Base-by-base conservation (phyloP, 371 early-diverging fungal species). In the Coemansia sp. region DNA sequence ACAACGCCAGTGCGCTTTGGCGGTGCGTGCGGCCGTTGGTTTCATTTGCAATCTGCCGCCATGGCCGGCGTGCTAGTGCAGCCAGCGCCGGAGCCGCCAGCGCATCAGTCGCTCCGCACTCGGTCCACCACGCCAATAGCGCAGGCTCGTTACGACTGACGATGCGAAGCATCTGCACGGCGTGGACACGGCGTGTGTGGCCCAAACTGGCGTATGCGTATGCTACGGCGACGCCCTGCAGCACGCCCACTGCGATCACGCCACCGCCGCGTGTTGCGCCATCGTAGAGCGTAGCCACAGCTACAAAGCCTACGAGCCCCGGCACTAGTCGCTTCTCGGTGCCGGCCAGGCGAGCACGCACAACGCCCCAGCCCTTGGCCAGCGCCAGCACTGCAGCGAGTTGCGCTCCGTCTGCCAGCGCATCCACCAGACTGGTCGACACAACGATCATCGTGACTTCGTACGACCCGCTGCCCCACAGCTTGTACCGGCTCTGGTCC, bases 301-400 rank as follows among this genome's bases (percentile, higher is more conserved):
- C 64, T 1, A 67, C 57, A 21, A 75, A 75, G 13, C 64, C 68
- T 0, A 71, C 71, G 21, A 71, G 40, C 0, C 72, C 76, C 5
- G 68, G 67, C 11, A 75, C 68, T 53, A 71, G 56, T 21, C 76
- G 59, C 61, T 75, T 75, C 59, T 75, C 76, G 13, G 67, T 22
- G 10, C 76, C 76, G 0, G 71, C 76, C 58, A 75, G 67, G 27
- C 71, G 50, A n/a, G 71, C 59, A 2, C 76, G 60, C 34, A 75
- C 76, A 0, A 75, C 67, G 40, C 76, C 76, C 76, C 76, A 75
- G 31, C 76, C 76, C 59, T 75, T 75, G 39, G 67, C 61, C 47
- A 75, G 53, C 16, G 76, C 71, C 67, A 75, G 58, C 3, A 75
- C 29, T 14, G 47, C 64, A 10, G 67, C 59, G 22, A 71, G n/a